A percentile compares a stretch with the other conserved stretches of the same genome.
These are phyloP conservation scores for Cryphonectria carpinicola DNA, from an alignment of 2,329 filamentous ascomycete species.

Conservation along the genomic window DNA sequence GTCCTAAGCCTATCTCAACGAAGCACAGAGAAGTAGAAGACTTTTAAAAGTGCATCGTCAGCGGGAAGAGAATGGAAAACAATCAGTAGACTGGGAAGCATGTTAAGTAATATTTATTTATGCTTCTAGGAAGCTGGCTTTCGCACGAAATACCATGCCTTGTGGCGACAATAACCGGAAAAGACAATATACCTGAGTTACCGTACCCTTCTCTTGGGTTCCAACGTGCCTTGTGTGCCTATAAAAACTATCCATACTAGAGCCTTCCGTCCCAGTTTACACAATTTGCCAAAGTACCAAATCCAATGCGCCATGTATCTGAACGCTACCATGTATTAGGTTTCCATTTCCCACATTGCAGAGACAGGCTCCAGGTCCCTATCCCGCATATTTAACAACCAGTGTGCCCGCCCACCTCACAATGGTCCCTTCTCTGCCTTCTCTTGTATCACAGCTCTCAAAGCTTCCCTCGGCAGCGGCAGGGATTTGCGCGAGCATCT, in stretches of 20 bases:
- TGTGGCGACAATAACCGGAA: background rate
- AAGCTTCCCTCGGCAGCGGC: conserved; percentile 15
- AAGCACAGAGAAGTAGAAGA: no score
- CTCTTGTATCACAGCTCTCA: conserved; percentile 20
- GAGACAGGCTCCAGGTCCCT: background rate
- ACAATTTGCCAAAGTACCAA: background rate
- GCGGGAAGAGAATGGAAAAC: no score
- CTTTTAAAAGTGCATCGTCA: no score
- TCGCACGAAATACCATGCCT: background rate
- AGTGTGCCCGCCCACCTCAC: conserved; percentile 15
- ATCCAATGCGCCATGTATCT: background rate
- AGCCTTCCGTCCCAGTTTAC: background rate
- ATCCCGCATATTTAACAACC: background rate
- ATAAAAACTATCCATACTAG: background rate
- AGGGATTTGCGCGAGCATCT: conserved; percentile 9
- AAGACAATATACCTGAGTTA: no score
- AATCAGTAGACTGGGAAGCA: no score
- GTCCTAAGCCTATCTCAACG: no score
- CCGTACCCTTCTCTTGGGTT: background rate
- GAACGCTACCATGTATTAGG: background rate
- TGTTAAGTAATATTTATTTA: no score
- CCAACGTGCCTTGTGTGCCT: background rate
- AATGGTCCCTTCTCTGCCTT: conserved; percentile 19
- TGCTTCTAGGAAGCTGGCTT: background rate
- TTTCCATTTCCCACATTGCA: background rate